Evolutionary conservation across 2,329 filamentous ascomycete genomes (phyloP).

Genomic region (Cercospora berteroae): DNA sequence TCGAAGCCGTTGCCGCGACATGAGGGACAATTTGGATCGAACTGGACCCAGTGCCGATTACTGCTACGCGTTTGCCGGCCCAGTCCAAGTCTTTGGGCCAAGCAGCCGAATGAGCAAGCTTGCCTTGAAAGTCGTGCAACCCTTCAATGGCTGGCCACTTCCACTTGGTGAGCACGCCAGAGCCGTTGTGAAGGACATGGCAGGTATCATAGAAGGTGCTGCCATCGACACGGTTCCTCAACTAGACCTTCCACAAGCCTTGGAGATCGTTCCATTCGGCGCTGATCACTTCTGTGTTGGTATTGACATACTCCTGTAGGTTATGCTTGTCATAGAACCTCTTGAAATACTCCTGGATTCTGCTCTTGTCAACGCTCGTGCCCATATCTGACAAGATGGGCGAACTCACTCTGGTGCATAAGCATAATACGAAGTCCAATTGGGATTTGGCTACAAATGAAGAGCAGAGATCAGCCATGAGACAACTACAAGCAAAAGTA

Average conservation of each 20-base stretch:
- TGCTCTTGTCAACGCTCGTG: background rate
- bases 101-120: slow-evolving; percentile 55
- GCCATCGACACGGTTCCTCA: slow-evolving; percentile 40
- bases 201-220: slow-evolving; percentile 48
- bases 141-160: slow-evolving; percentile 55
- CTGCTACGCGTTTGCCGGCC: slow-evolving; percentile 26
- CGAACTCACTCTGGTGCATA: slow-evolving; percentile 39
- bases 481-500: no score
- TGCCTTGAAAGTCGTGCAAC: slow-evolving; percentile 51
- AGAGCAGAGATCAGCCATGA: no score
- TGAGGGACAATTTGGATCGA: slow-evolving; percentile 38
- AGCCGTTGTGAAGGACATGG: slow-evolving; percentile 51
- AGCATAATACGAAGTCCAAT: slow-evolving; percentile 37
- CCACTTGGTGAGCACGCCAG: slow-evolving; percentile 53
- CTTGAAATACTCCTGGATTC: slow-evolving; percentile 44
- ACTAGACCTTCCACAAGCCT: slow-evolving; percentile 36
- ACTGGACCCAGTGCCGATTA: slow-evolving; percentile 30
- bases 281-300: slow-evolving; percentile 26
- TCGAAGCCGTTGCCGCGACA: slow-evolving; percentile 34
- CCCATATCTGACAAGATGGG: no score
- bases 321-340: slow-evolving; percentile 39
- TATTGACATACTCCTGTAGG: slow-evolving; percentile 40
- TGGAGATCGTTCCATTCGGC: slow-evolving; percentile 21
- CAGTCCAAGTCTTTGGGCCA: slow-evolving; percentile 50
- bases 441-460: slow-evolving; percentile 12